Conservation (phyloP, 169 alveolate genomes). For the Babesia bovis region DNA sequence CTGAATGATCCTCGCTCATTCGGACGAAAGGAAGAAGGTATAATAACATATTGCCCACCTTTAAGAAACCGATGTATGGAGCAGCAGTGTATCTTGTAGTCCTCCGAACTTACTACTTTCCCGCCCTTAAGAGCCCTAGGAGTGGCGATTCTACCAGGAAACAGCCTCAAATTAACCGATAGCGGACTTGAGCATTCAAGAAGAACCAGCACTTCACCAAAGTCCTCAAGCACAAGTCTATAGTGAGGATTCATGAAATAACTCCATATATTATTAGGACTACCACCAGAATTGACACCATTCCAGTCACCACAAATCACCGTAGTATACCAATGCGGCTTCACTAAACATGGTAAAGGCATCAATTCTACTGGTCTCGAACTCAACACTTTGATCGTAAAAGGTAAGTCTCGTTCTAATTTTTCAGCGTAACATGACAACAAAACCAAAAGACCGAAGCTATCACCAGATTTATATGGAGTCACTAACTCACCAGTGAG, state of each 20-base stretch:
- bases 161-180: constrained; percentile 80
- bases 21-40: constrained; percentile 66
- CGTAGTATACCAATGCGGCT: constrained; percentile 40
- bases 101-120: constrained; percentile 73
- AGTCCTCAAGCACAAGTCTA: constrained; percentile 68
- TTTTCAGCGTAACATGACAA: constrained; percentile 27
- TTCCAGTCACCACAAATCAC: constrained; percentile 69
- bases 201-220: constrained; percentile 56
- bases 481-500: constrained; percentile 5
- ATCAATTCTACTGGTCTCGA: constrained; percentile 14
- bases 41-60: constrained; percentile 67
- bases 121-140: constrained; percentile 74
- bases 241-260: constrained; percentile 80
- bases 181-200: constrained; percentile 74
- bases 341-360: constrained; percentile 7
- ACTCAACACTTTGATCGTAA: constrained; percentile 21
- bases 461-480: background rate
- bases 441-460: constrained; percentile 11
- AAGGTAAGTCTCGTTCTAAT: background rate
- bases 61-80: constrained; percentile 46
- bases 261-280: constrained; percentile 75
- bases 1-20: constrained; percentile 12
- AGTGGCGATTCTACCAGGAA: constrained; percentile 75
- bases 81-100: constrained; percentile 78
- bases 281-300: constrained; percentile 74